These are phyloP conservation scores for Cytidiella melzeri DNA, from an alignment of 768 basidiomycete genomes.

Conservation along the genomic window DNA sequence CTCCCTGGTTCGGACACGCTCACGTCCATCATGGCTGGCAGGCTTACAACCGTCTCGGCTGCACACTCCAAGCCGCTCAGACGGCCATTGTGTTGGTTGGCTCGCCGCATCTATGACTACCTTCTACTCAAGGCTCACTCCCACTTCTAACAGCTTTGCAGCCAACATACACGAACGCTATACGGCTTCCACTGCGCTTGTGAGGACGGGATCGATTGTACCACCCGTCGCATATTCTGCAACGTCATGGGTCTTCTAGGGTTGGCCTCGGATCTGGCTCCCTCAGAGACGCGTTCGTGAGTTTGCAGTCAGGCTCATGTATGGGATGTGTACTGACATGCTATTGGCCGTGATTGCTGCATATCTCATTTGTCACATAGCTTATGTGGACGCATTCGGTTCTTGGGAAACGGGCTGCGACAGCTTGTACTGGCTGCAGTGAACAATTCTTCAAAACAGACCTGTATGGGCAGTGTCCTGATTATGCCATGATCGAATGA, in stretches of 20 bases:
- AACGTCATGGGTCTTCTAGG: slow-evolving; percentile 91
- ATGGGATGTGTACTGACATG: slow-evolving; percentile 2
- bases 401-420: slow-evolving; percentile 40
- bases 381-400: slow-evolving; percentile 48
- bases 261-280: slow-evolving; percentile 39
- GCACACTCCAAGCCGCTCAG: slow-evolving; percentile 55
- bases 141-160: slow-evolving; percentile 68
- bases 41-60: slow-evolving; percentile 67
- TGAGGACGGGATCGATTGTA: slow-evolving; percentile 77
- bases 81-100: slow-evolving; percentile 51
- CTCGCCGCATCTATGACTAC: slow-evolving; percentile 27
- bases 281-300: slow-evolving; percentile 8
- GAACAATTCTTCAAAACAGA: too few relatives aligned
- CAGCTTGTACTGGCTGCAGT: slow-evolving; percentile 40
- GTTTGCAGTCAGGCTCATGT: not conserved
- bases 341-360: slow-evolving; percentile 43
- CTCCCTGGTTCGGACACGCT: slow-evolving; percentile 75
- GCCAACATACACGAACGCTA: slow-evolving; percentile 80
- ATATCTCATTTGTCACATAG: slow-evolving; percentile 55
- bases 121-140: slow-evolving; percentile 5
- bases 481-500: too few relatives aligned
- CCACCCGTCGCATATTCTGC: slow-evolving; percentile 80
- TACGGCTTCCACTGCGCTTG: slow-evolving; percentile 88
- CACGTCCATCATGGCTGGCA: slow-evolving; percentile 94
- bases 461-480: too few relatives aligned